Base-by-base conservation (phyloP, 208 protist species). In the Wallacemonas rigidus region DNA sequence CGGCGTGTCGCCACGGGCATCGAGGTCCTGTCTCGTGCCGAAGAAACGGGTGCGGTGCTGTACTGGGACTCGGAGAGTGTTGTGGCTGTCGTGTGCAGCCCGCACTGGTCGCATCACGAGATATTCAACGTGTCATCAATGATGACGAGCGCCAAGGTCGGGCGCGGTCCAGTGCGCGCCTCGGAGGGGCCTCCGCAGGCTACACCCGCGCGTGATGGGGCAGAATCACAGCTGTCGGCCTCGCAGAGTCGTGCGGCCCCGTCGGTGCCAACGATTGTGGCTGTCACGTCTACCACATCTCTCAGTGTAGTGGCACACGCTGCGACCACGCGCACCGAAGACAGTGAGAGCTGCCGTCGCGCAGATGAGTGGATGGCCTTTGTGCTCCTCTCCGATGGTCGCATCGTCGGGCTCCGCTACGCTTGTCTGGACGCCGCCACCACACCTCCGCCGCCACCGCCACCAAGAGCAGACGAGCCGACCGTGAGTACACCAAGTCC, bases 61-160 rank as follows among this genome's bases (percentile, higher is more conserved):
- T 62, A 62, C 56, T 62, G 56, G 56, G 56, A 62, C 56, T 12
- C 56, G 36, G 56, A 62, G 17, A 36, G 38, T 5, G 38, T 62
- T 3, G 56, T 62, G 36, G 36, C 17, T 6, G 56, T 62, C 5
- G 9, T 36, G 9, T 62, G 56, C 56, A 62, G 56, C 56, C 56
- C 56, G 56, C 6, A 15, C 56, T 62, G 56, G 56, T 62, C 56
- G 5, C 56, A 62, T 17, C 56, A 62, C 56, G 56, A 62, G 38
- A 17, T 62, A 7, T 41, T 62, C 56, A n/a, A 62, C 56, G 56
- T 62, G 9, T 62, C 56, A 6, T 44, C 56, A 15, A 6, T 62
- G 15, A 6, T 15, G 56, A 62, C 38, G 38, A 56, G 51, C 51
- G 7, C 9, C 14, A 56, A 26, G 51, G 6, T 56, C 14, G 51